Evolutionary conservation across 2,329 filamentous ascomycete genomes (phyloP), one percentile per base, ranked within the genome.

Genomic region (Trichoderma endophyticum): DNA sequence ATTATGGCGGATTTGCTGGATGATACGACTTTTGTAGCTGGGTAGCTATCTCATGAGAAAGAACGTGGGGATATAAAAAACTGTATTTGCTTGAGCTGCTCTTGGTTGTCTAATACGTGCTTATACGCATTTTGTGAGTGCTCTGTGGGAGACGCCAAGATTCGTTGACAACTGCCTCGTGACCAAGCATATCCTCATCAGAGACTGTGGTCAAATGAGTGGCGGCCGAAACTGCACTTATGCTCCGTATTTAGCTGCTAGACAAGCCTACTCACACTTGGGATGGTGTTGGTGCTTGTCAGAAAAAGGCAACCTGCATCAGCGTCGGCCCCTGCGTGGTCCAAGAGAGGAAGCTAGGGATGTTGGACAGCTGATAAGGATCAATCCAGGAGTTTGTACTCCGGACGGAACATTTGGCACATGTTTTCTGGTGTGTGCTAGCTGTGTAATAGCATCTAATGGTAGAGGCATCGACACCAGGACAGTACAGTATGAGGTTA

Each of bases 321-420:
- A 51, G 6, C 56, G n/a, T 61, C n/a, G 28, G 36, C 56, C 66
- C 56, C 39, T 51, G 26, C 18, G 43, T 26, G 43, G n/a, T 36
- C 66, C 57, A 34, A 48, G 39, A 70, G 26, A 54, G 66, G 66
- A 70, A 70, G 66, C 66, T 70, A 57, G 66, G 36, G 24, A 32
- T 26, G 26, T 21, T 18, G 24, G 36, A 43, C 26, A 48, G 56
- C 32, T 67, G 64, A 43, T 59, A 34, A 39, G 28, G 56, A 21
- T 34, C 28, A 32, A 21, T 34, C 28, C 12, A 34, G 57, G 28
- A 60, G 57, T 34, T 60, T n/a, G 11, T 24, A 60, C 39, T 43
- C 39, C 15, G 39, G 39, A 43, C 57, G 57, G 30, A 32, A 14
- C 28, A 39, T 56, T 48, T 30, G 18, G 24, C 12, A 26, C 48